Percentiles rank a stretch among this genome's conserved stretches.
phyloP scores from a whole-genome alignment of 164 flowering plant species.

The Cinnamomum chago region DNA sequence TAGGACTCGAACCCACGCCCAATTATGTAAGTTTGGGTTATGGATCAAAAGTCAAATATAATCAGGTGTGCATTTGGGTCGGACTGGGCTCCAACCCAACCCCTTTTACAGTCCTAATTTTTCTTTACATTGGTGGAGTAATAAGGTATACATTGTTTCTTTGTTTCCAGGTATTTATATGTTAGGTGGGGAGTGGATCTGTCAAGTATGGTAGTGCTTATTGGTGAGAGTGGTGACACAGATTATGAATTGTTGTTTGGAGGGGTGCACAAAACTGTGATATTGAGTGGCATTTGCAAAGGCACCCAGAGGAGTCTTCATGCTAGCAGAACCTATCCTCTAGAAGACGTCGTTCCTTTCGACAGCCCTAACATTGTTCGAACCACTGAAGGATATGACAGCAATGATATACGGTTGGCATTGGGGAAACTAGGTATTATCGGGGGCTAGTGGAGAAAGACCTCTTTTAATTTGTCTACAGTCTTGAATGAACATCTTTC shows the following conservation, averaged over 20 bases:
- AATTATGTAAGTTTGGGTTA: no score
- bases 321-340: conserved; percentile 65
- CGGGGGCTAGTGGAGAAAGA: conserved; percentile 23
- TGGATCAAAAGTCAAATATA: no score
- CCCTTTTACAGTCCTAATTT: not conserved
- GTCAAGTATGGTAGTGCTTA: conserved; percentile 76
- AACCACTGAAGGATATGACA: conserved; percentile 38
- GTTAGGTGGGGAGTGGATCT: conserved; percentile 84
- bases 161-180: conserved; percentile 56
- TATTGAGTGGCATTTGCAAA: conserved; percentile 60
- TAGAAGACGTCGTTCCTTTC: conserved; percentile 63
- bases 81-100: not conserved
- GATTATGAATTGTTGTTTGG: conserved; percentile 91
- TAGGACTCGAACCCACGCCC: no score
- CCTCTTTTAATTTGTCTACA: not conserved
- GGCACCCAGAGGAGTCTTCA: conserved; percentile 41
- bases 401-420: conserved; percentile 33
- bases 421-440: conserved; percentile 44
- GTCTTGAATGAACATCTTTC: not conserved
- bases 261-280: conserved; percentile 72
- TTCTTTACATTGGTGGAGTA: not conserved
- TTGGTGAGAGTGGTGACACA: conserved; percentile 87
- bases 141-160: not conserved
- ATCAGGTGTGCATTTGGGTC: no score
- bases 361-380: conserved; percentile 69